These are phyloP conservation scores for Leptographium procerum DNA, from an alignment of 2,329 filamentous ascomycete species.

Conservation along the genomic window DNA sequence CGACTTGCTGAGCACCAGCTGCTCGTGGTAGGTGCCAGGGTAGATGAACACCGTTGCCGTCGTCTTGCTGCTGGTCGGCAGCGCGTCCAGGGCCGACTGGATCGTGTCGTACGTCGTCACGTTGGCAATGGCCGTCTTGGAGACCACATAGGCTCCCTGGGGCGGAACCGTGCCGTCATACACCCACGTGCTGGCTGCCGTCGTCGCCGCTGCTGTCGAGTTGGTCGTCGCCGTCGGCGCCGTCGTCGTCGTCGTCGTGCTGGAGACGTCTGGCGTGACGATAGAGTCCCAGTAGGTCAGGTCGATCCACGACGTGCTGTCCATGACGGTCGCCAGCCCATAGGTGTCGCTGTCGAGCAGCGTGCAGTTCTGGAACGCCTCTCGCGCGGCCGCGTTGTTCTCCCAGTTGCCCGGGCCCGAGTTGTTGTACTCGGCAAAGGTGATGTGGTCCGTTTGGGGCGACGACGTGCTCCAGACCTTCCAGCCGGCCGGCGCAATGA, in stretches of 20 bases:
- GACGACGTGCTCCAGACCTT: constrained; percentile 22
- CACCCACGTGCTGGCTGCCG: constrained; percentile 1
- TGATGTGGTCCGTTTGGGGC: constrained; percentile 21
- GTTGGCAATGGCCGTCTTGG: constrained; percentile 21
- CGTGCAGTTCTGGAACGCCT: constrained; percentile 14
- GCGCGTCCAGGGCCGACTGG: constrained; percentile 46
- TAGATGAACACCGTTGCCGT: constrained; percentile 46
- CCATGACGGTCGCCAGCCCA: constrained; percentile 14
- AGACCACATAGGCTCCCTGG: constrained; percentile 20
- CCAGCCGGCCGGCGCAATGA: constrained; percentile 52
- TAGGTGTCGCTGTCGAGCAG: constrained; percentile 16
- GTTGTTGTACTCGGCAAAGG: constrained; percentile 43
- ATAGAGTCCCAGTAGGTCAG: constrained; percentile 16
- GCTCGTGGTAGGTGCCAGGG: constrained; percentile 48
- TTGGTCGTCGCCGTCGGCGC: background rate
- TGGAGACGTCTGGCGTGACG: constrained; percentile 7
- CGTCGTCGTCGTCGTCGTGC: background rate
- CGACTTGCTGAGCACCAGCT: constrained; percentile 34
- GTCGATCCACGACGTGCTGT: constrained; percentile 17
- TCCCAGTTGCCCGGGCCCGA: constrained; percentile 34
- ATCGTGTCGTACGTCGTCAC: constrained; percentile 20
- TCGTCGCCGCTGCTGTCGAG: background rate
- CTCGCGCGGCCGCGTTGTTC: constrained; percentile 16
- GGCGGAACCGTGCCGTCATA: constrained; percentile 19
- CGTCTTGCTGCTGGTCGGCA: constrained; percentile 35